Evolutionary conservation across 2,329 filamentous ascomycete genomes (phyloP), one percentile per base, ranked within the genome.

Genomic region (Fusarium armeniacum): DNA sequence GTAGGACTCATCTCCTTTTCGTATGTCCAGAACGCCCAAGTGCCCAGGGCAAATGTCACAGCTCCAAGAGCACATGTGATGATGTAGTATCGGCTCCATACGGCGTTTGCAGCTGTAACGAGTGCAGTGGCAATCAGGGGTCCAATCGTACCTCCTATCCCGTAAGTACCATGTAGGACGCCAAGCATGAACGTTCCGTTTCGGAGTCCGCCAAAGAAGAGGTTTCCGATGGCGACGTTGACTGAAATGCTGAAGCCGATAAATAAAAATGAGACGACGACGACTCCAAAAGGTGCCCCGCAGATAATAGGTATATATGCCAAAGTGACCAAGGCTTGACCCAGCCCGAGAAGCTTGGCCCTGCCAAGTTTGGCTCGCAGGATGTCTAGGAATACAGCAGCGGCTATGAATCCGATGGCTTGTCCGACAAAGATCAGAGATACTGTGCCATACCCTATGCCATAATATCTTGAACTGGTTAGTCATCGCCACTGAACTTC

Each of bases 361-460:
- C 91, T 86, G 10, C 93, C 92, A 3, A 94, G 79, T 22, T 85
- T 85, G 8, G 81, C 80, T 56, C 90, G 85, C 6, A 94, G 81
- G 2, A 81, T 78, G 73, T 94, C 90, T n/a, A 91, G 86, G 65
- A 91, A 83, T 38, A 90, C 86, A 2, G 93, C 93, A 2, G 91
- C 90, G 15, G 85, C 78, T 74, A 97, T 89, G 80, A 93, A 97
- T 18, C 93, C 93, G 6, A 90, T 69, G 1, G 93, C 92, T 72
- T 92, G 92, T 45, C 90, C 87, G 32, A 96, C 86, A 81, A 96
- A 97, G 74, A 97, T 92, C 38, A 95, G 82, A 3, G 93, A 95
- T 4, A 96, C 91, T 11, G 93, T 80, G 4, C 89, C 91, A 77
- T 96, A 95, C 43, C 90, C 90, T 58, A 96, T 93, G 61, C 84